These are phyloP conservation scores for Magnusiomyces tetraspermus DNA, from an alignment of 1,139 yeast species.

Conservation along the genomic window DNA sequence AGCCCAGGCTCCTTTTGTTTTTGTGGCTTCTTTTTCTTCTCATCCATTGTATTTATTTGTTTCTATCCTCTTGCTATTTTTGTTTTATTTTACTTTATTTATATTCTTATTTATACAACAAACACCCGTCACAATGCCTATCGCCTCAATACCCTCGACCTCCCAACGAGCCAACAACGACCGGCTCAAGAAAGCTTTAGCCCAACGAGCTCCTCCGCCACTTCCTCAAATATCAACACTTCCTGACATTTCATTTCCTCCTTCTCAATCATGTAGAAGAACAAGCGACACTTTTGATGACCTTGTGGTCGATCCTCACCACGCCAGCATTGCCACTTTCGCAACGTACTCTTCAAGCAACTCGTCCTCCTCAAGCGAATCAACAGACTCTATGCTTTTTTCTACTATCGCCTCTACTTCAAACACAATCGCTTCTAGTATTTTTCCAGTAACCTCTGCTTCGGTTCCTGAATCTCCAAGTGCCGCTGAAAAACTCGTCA, in stretches of 20 bases:
- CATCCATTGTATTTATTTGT: no score
- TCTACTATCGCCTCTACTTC: conserved; percentile 2
- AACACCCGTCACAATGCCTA: background rate
- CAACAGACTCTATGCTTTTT: conserved; percentile 5
- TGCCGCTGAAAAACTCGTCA: no score
- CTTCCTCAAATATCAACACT: background rate
- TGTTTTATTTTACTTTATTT: background rate
- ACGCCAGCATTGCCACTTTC: conserved; percentile 5
- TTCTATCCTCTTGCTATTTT: background rate
- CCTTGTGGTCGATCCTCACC: conserved; percentile 7
- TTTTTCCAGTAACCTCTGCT: conserved; percentile 1
- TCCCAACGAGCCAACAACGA: conserved; percentile 5
- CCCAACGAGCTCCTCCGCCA: conserved; percentile 4
- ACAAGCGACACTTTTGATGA: conserved; percentile 3
- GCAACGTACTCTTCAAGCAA: conserved; percentile 1
- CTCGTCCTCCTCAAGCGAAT: conserved; percentile 7
- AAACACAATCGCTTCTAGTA: background rate
- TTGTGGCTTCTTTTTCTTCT: background rate
- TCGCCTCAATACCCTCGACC: background rate
- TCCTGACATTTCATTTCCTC: background rate
- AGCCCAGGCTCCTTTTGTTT: background rate
- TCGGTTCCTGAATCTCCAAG: background rate
- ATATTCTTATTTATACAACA: background rate
- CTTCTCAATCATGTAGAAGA: background rate
- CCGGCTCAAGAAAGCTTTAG: conserved; percentile 9